Evolutionary conservation across 108 stramenopile species (phyloP), one percentile per base, ranked within the genome.

Genomic region (Licmophora abbreviata): DNA sequence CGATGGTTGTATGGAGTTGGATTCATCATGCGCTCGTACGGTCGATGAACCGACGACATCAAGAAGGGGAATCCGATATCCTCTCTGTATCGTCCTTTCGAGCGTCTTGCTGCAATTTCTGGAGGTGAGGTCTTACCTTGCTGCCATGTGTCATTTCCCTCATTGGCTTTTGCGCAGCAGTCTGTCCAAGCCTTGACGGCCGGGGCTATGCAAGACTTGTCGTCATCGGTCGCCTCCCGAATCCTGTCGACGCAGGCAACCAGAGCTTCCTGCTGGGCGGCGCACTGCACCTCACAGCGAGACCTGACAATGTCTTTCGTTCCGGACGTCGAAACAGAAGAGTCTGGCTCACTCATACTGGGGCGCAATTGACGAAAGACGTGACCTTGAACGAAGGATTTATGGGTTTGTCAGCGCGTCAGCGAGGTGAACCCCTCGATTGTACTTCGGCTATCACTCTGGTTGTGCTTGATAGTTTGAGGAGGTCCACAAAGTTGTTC

Each of bases 31-130:
- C 45, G 52, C 62, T 2, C 36, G 25, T 26, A n/a, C 25, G 11
- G 37, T 41, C 52, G 52, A 58, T 46, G 41, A 65, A 67, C 63
- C 63, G 61, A 45, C 52, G 41, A 62, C 58, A 49, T 71, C 70
- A 71, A 76, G 70, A 71, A 76, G 70, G 75, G 75, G 75, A 71
- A 76, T 71, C 70, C 75, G 69, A 71, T n/a, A n/a, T 59, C 38
- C 54, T 29, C 48, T 49, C 46, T 53, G 51, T 53, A 41, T 75
- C 74, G 54, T 75, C 74, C 29, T 62, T 53, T 75, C 74, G 68
- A 66, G 10, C 52, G 14, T 9, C 8, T 18, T 24, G 7, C 2
- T 4, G 12, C 4, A 4, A 3, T 20, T 12, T 5, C n/a, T 24
- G 25, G 18, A 2, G 2, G 1, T 3, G 37, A 17, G 40, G 2